Base-by-base conservation (phyloP, 2,329 filamentous ascomycete genomes). In the Xylariaceae sp. region DNA sequence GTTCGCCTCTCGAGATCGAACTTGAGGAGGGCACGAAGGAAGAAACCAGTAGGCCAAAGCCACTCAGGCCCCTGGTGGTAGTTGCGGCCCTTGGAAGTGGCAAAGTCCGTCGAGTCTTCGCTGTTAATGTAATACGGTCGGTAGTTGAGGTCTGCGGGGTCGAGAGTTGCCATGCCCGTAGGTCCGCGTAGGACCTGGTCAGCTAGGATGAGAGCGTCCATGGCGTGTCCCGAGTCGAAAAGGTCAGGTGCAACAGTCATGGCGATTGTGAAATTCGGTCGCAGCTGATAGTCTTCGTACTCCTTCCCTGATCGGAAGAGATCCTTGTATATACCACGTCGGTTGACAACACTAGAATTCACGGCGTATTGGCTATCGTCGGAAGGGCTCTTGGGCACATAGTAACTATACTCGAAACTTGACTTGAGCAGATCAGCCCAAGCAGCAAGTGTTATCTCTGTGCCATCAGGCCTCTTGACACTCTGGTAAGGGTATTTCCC, bases 41-140 rank as follows among this genome's bases (percentile, higher is more conserved):
- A 98, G 73, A 90, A 98, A 4, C 93, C 93, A 1, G 89, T 92
- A 0, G 92, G 94, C 93, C 93, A 98, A 20, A 96, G 72, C 93
- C 93, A 98, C 66, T 98, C 93, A 0, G 93, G 94, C 4, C 93
- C 93, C 66, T 97, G 92, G 67, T 98, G 93, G 69, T 98, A 98
- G 68, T 97, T 98, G 45, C 93, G 79, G 40, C 93, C 93, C 68
- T 97, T 97, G 57, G 86, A 83, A 0, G 92, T 97, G 10, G 88
- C 80, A 61, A 96, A 97, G 66, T 97, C 88, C 11, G 80, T 82
- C 48, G 85, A 92, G 67, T 98, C 93, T 61, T 97, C 92, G 55
- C 85, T 87, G 71, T 98, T 98, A 73, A 85, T 83, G 71, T 98
- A 98, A 72, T 93, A 88, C 0, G 91, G 91, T 3, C 88, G 82